Percentiles rank a stretch among this genome's conserved stretches.
phyloP scores from a whole-genome alignment of 345 rosid genomes.

The Atalantia buxifolia region DNA sequence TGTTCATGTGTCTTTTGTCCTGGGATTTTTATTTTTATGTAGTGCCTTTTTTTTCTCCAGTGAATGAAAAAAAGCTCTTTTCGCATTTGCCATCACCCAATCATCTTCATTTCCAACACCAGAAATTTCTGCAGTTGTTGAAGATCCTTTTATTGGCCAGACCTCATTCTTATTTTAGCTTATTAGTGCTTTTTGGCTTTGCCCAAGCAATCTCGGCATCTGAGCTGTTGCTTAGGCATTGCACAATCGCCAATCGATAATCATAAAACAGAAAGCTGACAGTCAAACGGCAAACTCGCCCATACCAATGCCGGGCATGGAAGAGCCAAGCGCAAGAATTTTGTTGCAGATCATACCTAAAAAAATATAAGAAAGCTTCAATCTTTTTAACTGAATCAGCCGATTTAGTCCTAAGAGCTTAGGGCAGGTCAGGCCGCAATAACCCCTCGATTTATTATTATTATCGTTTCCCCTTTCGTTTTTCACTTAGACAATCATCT shows the following conservation, averaged over 20 bases:
- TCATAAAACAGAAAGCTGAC: constrained; percentile 45
- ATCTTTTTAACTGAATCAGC: constrained; percentile 37
- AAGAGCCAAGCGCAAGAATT: constrained; percentile 39
- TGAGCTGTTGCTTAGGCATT: constrained; percentile 49
- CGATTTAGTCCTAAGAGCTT: neutral
- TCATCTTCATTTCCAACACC: neutral
- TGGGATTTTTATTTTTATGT: too few species aligned
- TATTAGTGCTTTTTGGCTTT: neutral
- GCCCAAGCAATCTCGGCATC: too few species aligned
- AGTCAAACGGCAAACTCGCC: constrained; percentile 49
- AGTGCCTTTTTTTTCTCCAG: too few species aligned
- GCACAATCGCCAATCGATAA: constrained; percentile 43
- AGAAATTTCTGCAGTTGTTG: constrained; percentile 10
- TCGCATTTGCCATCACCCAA: neutral
- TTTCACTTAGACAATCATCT: too few species aligned
- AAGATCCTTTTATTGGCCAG: constrained; percentile 10
- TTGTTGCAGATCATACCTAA: constrained; percentile 48
- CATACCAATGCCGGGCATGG: constrained; percentile 32
- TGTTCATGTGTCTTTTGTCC: neutral
- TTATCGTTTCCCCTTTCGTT: too few species aligned
- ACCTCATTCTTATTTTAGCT: constrained; percentile 18
- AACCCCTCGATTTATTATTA: too few species aligned
- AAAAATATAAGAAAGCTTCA: constrained; percentile 51
- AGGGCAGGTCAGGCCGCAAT: too few species aligned
- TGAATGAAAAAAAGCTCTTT: neutral